Evolutionary conservation across 805 yeast genomes (phyloP), one percentile per base, ranked within the genome.

Genomic region (Yueomyces sinensis): DNA sequence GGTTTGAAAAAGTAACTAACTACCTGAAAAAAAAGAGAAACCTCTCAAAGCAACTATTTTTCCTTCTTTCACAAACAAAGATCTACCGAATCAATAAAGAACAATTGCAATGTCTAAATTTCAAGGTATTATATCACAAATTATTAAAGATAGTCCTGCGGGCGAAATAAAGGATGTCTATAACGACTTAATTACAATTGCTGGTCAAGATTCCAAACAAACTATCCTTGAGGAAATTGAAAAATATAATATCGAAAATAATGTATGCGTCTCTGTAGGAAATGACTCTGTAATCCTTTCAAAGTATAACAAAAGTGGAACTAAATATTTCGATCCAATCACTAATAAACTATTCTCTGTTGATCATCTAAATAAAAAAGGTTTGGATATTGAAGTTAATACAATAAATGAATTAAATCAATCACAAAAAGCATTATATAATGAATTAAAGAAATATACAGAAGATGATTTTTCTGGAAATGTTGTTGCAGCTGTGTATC

Each of bases 401-500:
- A 29, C 39, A n/a, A 9, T 11, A 11, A 18, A 23, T 3, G 43
- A 35, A 7, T 40, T 46, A 31, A 41, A 31, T 17, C 43, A 41
- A 6, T 44, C 32, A 5, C 52, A 49, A 14, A 32, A 43, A 7
- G 28, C 45, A 1, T 34, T 47, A 17, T 40, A 39, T 1, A 44
- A 47, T 7, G 29, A 33, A n/a, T 40, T 60, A n/a, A 33, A 33
- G 4, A 37, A 39, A 2, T 87, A 87, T 51, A 72, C 78, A 2
- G 50, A 58, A 3, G 74, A 71, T 35, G 83, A 81, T 47, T 89
- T 68, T 50, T 83, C 89, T 2, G 71, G 77, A 4, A 63, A 74
- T 19, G 44, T 50, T 7, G 61, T 67, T 0, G 46, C 54, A 32
- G 72, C 67, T 5, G 65, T 71, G 5, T 66, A 62, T 41, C 62